Conservation (phyloP, 345 rosid species). For the Cochlearia excelsa region DNA sequence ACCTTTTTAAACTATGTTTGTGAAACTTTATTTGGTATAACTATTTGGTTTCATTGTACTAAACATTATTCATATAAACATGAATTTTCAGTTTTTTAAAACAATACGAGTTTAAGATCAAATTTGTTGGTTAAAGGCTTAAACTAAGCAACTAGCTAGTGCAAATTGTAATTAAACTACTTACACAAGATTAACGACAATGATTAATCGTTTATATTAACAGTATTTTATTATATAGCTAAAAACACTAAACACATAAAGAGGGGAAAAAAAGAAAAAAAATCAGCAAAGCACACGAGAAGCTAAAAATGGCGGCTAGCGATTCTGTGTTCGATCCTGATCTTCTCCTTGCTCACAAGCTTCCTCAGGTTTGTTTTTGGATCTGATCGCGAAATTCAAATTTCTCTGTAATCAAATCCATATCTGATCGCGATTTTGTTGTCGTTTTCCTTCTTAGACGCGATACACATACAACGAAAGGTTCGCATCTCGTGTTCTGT, state of each 20-base stretch:
- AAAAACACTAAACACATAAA: neutral
- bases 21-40: too few relatives aligned
- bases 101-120: too few relatives aligned
- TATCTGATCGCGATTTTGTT: constrained; percentile 13
- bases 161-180: too few relatives aligned
- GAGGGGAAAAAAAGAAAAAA: neutral
- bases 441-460: constrained; percentile 36
- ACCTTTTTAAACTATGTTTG: neutral
- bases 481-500: constrained; percentile 28
- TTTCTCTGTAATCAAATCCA: neutral
- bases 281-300: neutral
- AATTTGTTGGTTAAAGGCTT: too few relatives aligned
- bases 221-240: too few relatives aligned
- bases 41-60: too few relatives aligned
- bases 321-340: constrained; percentile 47
- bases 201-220: too few relatives aligned
- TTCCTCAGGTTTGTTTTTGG: constrained; percentile 53
- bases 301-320: constrained; percentile 32
- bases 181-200: too few relatives aligned
- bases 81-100: too few relatives aligned
- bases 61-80: too few relatives aligned
- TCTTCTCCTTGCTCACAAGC: constrained; percentile 57
- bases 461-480: constrained; percentile 56
- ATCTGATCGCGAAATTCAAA: neutral
- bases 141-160: too few relatives aligned